Conservation (phyloP, 2,329 filamentous ascomycete species). For the Claviceps purpurea region DNA sequence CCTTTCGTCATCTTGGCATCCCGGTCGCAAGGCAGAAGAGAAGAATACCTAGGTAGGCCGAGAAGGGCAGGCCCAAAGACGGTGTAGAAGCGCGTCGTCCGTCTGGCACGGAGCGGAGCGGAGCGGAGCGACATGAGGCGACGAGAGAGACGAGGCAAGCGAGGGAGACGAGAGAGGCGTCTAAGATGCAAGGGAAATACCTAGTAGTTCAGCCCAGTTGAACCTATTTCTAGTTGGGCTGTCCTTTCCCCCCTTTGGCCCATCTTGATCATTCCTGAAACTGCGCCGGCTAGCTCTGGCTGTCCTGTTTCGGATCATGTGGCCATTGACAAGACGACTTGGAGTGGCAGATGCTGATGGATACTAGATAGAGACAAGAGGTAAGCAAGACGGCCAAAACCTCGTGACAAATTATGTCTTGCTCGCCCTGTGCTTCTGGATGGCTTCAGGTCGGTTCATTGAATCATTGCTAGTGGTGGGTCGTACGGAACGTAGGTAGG, state of each 20-base stretch:
- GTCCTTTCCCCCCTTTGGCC: slow-evolving; percentile 1
- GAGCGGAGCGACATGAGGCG: neutral
- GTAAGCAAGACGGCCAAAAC: neutral
- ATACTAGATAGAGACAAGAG: neutral
- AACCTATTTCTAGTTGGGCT: neutral
- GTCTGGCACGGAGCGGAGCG: too few relatives aligned
- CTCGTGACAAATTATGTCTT: slow-evolving; percentile 5
- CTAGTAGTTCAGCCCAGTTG: too few relatives aligned
- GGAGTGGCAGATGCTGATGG: neutral
- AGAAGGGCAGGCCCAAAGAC: neutral
- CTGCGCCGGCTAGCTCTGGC: neutral
- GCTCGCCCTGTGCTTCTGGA: slow-evolving; percentile 1
- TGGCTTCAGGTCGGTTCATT: neutral
- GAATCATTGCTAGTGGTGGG: neutral
- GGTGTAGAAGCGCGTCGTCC: neutral
- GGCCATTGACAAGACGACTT: neutral
- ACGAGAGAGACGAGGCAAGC: neutral
- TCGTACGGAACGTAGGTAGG: too few relatives aligned
- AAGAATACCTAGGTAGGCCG: neutral
- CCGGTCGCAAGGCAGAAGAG: neutral
- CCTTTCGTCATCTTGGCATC: neutral
- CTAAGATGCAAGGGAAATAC: too few relatives aligned
- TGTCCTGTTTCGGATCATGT: neutral
- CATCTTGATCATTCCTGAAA: slow-evolving; percentile 9
- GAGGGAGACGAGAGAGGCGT: neutral